These are phyloP conservation scores for Dendrocalamus latiflorus DNA, from an alignment of 202 grass and related monocot species.

Conservation along the genomic window DNA sequence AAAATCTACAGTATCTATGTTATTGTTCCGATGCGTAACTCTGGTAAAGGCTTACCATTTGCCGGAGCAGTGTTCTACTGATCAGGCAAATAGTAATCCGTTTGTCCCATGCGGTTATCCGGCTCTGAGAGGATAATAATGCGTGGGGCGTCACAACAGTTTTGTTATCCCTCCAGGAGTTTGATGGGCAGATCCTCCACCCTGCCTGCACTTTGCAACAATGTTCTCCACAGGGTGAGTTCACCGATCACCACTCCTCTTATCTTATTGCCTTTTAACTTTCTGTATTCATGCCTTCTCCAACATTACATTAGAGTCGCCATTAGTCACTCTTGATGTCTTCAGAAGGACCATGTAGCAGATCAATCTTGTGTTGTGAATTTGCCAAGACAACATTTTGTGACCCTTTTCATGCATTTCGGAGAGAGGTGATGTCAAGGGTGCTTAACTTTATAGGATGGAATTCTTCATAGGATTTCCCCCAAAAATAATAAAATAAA, in stretches of 20 bases:
- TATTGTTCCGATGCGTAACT: too few species aligned
- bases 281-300: neutral
- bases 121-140: too few species aligned
- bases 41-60: too few species aligned
- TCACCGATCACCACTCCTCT: neutral
- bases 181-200: neutral
- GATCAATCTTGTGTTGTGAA: neutral
- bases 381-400: neutral
- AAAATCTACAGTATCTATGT: too few species aligned
- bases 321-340: neutral
- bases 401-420: neutral
- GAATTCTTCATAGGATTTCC: neutral
- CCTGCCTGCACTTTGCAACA: too few species aligned
- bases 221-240: constrained; percentile 27
- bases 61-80: too few species aligned
- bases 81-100: too few species aligned
- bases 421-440: neutral
- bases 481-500: neutral
- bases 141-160: too few species aligned
- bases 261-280: neutral
- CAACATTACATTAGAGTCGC: neutral
- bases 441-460: neutral
- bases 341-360: neutral
- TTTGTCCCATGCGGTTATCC: too few species aligned
- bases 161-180: neutral